Evolutionary conservation across 2,329 filamentous ascomycete species (phyloP), one percentile per base, ranked within the genome.

Genomic region (Monosporascus sp.): DNA sequence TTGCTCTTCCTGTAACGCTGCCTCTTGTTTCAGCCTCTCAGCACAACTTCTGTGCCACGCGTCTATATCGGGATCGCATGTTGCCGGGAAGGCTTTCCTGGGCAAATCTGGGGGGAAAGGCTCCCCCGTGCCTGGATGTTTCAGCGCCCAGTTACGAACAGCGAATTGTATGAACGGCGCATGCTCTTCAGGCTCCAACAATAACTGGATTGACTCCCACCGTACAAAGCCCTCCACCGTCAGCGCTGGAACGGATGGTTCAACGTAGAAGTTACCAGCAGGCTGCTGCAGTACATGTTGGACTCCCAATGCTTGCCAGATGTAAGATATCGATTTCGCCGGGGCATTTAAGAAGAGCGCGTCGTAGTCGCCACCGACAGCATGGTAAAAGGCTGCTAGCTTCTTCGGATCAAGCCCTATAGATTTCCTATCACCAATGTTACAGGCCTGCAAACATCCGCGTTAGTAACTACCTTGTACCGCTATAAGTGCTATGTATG

Each of bases 161-260:
- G 91, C 90, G 63, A 83, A 86, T 63, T 94, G 90, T 24, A 99
- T 71, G 63, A 91, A 93, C 0, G 84, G 84, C 1, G 91, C 88
- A 72, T 97, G 92, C 63, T 95, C 89, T 61, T 94, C 87, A 0
- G 94, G 94, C 2, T 86, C 89, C 2, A 97, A 80, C 37, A 97
- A 76, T 22, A 96, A 80, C 72, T 97, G 91, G 52, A 97, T 88
- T 0, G 89, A 91, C 74, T 96, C 88, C 93, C 93, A 99, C 68
- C 90, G 86, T 44, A 93, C 89, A 69, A 96, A 99, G 41, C 94
- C 94, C 64, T 84, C 82, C 0, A 81, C 78, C 37, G 93, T 95
- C 52, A 99, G 74, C 16, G 91, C 89, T 0, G 94, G 94, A 43
- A 97, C 81, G 0, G 81, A 85, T 0, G 93, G 94, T 1, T 85